Percentiles rank a stretch among this genome's conserved stretches.
phyloP scores from a whole-genome alignment of 2,329 filamentous ascomycete species.

The Clonostachys sp. region DNA sequence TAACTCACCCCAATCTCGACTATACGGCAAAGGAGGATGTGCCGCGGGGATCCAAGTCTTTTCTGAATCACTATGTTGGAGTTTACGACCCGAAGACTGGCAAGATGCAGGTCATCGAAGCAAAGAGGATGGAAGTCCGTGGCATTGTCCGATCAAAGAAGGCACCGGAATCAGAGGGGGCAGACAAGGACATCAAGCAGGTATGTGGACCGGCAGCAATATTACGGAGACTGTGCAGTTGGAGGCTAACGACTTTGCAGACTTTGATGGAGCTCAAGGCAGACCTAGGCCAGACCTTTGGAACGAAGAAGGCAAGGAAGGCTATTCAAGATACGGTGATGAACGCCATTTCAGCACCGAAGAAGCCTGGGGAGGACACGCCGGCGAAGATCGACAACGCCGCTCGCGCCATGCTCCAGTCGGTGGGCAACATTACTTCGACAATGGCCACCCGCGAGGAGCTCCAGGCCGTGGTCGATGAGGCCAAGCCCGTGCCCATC shows the following conservation, averaged over 20 bases:
- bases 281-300: slow-evolving; percentile 72
- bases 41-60: slow-evolving; percentile 16
- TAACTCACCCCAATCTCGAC: slow-evolving; percentile 50
- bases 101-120: slow-evolving; percentile 55
- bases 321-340: slow-evolving; percentile 63
- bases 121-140: slow-evolving; percentile 59
- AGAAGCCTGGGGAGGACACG: slow-evolving; percentile 21
- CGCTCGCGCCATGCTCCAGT: slow-evolving; percentile 56
- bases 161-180: slow-evolving; percentile 24
- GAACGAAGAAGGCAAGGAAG: slow-evolving; percentile 83
- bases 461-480: slow-evolving; percentile 59
- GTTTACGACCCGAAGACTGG: slow-evolving; percentile 58
- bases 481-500: slow-evolving; percentile 67
- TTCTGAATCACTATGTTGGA: slow-evolving; percentile 60
- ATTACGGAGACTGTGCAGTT: slow-evolving; percentile 11
- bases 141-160: slow-evolving; percentile 53
- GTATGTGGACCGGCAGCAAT: slow-evolving; percentile 8
- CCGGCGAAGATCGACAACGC: slow-evolving; percentile 50
- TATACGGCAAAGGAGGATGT: slow-evolving; percentile 52
- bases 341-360: slow-evolving; percentile 60
- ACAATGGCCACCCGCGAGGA: slow-evolving; percentile 65
- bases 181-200: slow-evolving; percentile 17
- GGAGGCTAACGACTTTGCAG: slow-evolving; percentile 22
- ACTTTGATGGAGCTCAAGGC: slow-evolving; percentile 58
- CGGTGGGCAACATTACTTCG: slow-evolving; percentile 56